Conservation (phyloP, 768 basidiomycete species). For the Phallus indusiatus region DNA sequence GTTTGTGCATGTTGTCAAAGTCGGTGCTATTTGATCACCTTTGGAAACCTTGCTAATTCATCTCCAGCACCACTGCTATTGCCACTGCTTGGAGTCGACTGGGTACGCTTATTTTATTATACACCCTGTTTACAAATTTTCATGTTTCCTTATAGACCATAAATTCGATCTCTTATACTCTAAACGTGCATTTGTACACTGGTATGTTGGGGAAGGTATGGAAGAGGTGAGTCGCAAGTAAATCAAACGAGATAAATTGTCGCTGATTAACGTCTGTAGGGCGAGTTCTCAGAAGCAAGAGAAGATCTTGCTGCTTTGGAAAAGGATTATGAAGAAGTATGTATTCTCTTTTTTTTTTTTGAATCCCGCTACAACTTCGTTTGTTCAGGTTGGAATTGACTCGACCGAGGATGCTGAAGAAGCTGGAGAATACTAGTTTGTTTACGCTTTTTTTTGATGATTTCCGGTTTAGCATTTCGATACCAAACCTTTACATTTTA, state of each 20-base stretch:
- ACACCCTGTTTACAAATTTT: neutral
- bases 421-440: constrained; percentile 5
- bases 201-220: constrained; percentile 66
- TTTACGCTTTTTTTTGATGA: neutral
- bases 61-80: constrained; percentile 46
- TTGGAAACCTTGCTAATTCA: neutral
- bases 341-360: constrained; percentile 18
- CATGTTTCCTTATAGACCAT: constrained; percentile 35
- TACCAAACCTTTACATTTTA: neutral
- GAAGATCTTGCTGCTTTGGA: constrained; percentile 99
- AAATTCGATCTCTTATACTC: constrained; percentile 76
- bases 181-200: constrained; percentile 32
- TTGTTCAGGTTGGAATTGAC: constrained; percentile 8
- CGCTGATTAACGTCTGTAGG: constrained; percentile 28
- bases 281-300: constrained; percentile 97
- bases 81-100: constrained; percentile 65
- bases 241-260: constrained; percentile 29
- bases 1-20: constrained; percentile 73
- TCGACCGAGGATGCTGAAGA: constrained; percentile 3
- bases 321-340: constrained; percentile 90
- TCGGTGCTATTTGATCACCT: neutral
- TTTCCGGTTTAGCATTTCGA: neutral
- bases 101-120: constrained; percentile 15
- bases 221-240: constrained; percentile 34
- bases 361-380: neutral